Evolutionary conservation across 2,329 filamentous ascomycete species (phyloP).

Genomic region (Fusarium floridanum): DNA sequence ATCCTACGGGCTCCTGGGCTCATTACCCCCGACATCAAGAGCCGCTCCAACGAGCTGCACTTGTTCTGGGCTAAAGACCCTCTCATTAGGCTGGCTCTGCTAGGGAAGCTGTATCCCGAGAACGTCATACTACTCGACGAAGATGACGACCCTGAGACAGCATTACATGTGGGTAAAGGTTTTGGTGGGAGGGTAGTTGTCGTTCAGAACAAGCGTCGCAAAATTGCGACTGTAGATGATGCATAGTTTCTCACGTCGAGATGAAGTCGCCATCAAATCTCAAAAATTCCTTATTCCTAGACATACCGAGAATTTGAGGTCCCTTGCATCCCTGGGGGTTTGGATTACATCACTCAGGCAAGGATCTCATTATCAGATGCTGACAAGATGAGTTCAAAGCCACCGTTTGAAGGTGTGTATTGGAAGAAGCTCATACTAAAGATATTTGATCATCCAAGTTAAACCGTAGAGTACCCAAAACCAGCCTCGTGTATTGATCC

Average conservation of each 20-base stretch:
- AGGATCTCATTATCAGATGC: no score
- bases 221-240: background rate
- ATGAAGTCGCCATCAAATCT: background rate
- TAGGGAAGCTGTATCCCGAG: background rate
- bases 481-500: background rate
- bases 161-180: background rate
- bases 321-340: background rate
- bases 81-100: background rate
- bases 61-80: background rate
- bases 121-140: background rate
- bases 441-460: background rate
- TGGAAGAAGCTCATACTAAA: background rate
- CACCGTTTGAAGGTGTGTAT: background rate
- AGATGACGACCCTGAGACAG: background rate
- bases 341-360: background rate
- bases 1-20: background rate
- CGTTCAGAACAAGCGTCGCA: background rate
- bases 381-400: background rate
- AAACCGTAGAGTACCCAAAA: background rate
- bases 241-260: background rate
- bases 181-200: background rate
- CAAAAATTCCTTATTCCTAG: background rate
- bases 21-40: background rate
- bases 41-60: background rate
- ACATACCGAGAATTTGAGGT: background rate